Evolutionary conservation across 2,329 filamentous ascomycete genomes (phyloP).

Genomic region (Verticillium isaacii): DNA sequence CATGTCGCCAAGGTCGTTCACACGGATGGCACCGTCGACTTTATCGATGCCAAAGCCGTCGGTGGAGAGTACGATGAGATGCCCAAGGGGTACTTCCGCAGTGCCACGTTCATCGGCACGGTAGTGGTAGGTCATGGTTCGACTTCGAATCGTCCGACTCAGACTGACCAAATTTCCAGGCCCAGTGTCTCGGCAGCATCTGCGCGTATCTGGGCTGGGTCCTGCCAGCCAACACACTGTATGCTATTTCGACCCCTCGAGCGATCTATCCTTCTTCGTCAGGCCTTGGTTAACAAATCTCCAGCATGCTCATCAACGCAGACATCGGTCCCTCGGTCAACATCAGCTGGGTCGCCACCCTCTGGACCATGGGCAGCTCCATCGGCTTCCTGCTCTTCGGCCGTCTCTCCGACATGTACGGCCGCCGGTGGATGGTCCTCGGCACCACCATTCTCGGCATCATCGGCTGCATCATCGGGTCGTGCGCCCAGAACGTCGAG

Average conservation of each 20-base stretch:
- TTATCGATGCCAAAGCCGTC: constrained; percentile 34
- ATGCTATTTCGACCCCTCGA: constrained; percentile 2
- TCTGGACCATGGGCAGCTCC: constrained; percentile 32
- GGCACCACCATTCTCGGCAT: constrained; percentile 24
- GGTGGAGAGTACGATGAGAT: constrained; percentile 34
- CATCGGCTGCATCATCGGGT: constrained; percentile 32
- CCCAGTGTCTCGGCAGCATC: constrained; percentile 26
- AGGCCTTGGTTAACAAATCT: not conserved
- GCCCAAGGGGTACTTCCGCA: constrained; percentile 35
- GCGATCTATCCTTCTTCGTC: not conserved
- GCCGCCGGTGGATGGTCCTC: constrained; percentile 35
- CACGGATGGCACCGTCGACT: constrained; percentile 35
- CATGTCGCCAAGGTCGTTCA: constrained; percentile 25
- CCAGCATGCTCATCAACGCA: constrained; percentile 23
- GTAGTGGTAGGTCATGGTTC: constrained; percentile 20
- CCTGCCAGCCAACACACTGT: constrained; percentile 28
- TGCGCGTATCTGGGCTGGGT: constrained; percentile 29
- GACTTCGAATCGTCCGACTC: not conserved
- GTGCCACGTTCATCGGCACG: constrained; percentile 34
- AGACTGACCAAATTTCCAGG: constrained; percentile 11
- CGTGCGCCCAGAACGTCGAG: constrained; percentile 25
- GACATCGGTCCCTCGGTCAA: constrained; percentile 24
- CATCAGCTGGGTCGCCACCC: constrained; percentile 27
- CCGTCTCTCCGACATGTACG: constrained; percentile 36
- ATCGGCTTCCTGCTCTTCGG: constrained; percentile 35